Base-by-base conservation (phyloP, 1,139 yeast genomes). In the Suhomyces bokatorum region DNA sequence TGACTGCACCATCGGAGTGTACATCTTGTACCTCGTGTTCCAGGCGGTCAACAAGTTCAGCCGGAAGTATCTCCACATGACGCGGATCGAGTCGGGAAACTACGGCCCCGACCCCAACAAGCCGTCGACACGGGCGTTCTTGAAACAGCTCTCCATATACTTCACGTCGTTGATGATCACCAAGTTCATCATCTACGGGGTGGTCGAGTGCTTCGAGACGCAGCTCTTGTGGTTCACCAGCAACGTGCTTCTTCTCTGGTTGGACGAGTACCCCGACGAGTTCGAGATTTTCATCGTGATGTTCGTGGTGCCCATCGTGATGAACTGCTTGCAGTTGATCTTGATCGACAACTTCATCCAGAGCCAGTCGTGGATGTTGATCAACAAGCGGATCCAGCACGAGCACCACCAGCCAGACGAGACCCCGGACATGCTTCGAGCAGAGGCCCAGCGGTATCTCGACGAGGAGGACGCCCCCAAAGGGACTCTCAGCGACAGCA, bases 1-100 rank as follows among this genome's bases (percentile, higher is more conserved):
- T 60, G 99, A 93, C 63, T 91, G 98, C 37, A 93, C 99, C 0
- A 76, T 91, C n/a, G 99, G 99, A 0, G 95, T 90, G 2, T 95
- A 95, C 20, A 77, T 91, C 3, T 71, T 93, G 35, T 90, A 59
- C 46, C 59, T 78, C 10, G 85, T 86, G 13, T 73, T 75, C 50
- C 64, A 60, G 34, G 59, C 69, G 2, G 67, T 79, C 4, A 73
- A 87, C 37, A 60, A 68, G 39, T 81, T 73, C 8, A 66, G 72
- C 44, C 60, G 56, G 42, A 48, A 62, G 6, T 59, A 62, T 47
- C 54, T 73, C 13, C 66, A 65, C 30, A 55, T 73, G 32, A 66
- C 74, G 2, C 65, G 87, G 43, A 84, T 89, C 6, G 83, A 85
- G 44, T 84, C 95, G 40, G 98, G 98, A 2, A 82, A 87, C 57